Evolutionary conservation across 2,329 filamentous ascomycete species (phyloP).

Genomic region (Penicillium capsulatum): DNA sequence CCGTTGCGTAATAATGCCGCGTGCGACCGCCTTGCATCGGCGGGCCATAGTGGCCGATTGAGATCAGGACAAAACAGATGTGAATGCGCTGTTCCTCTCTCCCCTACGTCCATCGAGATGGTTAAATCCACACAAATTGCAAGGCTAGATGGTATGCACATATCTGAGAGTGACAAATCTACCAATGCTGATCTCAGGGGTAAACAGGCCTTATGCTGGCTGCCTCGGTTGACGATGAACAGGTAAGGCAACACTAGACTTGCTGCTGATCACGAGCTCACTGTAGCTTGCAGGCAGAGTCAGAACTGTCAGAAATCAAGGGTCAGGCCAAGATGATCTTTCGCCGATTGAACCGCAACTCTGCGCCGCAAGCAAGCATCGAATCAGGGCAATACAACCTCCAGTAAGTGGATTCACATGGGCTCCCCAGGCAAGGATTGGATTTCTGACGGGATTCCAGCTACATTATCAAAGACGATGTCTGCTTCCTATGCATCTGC

Average conservation of each 20-base stretch:
- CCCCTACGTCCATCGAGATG: conserved; percentile 49
- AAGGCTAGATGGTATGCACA: conserved; percentile 72
- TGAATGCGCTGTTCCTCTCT: conserved; percentile 6
- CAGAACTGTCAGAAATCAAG: conserved; percentile 81
- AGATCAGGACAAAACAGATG: conserved; percentile 21
- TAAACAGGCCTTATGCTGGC: conserved; percentile 81
- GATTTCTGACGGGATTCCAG: conserved; percentile 42
- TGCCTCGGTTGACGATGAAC: conserved; percentile 88
- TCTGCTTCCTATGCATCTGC: conserved; percentile 92
- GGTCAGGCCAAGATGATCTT: conserved; percentile 85
- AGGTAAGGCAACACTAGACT: conserved; percentile 46
- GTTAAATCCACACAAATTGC: conserved; percentile 92
- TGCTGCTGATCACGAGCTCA: conserved; percentile 3
- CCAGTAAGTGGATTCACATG: conserved; percentile 61
- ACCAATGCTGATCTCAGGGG: conserved; percentile 22
- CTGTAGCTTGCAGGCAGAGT: conserved; percentile 53
- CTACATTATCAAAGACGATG: conserved; percentile 76
- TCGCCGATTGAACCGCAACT: conserved; percentile 79
- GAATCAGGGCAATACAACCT: conserved; percentile 78
- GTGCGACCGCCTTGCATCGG: conserved; percentile 34
- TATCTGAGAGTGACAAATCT: conserved; percentile 2
- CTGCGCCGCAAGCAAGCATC: conserved; percentile 86
- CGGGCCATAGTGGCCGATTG: conserved; percentile 31
- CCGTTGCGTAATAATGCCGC: conserved; percentile 26
- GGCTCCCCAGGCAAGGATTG: neutral